Conservation (phyloP, 495 filamentous ascomycete genomes). For the Penicillium lagena region DNA sequence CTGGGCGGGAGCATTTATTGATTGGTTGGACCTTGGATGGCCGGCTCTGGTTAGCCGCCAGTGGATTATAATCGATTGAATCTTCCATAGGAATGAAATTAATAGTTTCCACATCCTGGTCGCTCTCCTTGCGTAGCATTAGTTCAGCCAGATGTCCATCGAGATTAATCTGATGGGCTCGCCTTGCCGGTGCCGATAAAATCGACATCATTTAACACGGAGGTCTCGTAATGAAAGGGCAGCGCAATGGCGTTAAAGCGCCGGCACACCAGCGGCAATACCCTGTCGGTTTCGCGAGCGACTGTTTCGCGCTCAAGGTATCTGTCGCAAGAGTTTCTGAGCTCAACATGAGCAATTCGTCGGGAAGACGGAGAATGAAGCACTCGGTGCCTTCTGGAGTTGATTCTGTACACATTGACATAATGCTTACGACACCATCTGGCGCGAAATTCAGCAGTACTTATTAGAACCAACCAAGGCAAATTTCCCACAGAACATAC, state of each 20-base stretch:
- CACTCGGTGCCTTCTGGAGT: neutral
- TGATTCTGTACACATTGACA: neutral
- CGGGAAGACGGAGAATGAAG: neutral
- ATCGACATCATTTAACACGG: too few relatives aligned
- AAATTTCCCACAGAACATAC: too few relatives aligned
- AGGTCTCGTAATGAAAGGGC: neutral
- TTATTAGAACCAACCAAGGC: too few relatives aligned
- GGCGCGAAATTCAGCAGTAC: too few relatives aligned
- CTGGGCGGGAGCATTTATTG: conserved; percentile 2
- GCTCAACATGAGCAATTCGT: neutral
- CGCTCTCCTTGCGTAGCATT: too few relatives aligned
- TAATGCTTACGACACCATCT: too few relatives aligned
- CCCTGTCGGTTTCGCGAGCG: neutral
- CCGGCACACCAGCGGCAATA: neutral
- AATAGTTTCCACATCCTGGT: too few relatives aligned
- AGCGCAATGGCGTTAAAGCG: neutral
- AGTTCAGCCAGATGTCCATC: too few relatives aligned
- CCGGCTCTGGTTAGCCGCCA: conserved; percentile 21
- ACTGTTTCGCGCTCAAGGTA: neutral
- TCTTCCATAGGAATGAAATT: neutral
- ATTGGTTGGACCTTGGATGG: conserved; percentile 10
- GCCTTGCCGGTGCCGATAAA: too few relatives aligned
- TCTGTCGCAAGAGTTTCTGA: neutral
- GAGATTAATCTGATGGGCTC: too few relatives aligned
- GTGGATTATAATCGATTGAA: conserved; percentile 14